These are phyloP conservation scores for Leptographium lundbergii DNA, from an alignment of 2,329 filamentous ascomycete species.

Conservation along the genomic window DNA sequence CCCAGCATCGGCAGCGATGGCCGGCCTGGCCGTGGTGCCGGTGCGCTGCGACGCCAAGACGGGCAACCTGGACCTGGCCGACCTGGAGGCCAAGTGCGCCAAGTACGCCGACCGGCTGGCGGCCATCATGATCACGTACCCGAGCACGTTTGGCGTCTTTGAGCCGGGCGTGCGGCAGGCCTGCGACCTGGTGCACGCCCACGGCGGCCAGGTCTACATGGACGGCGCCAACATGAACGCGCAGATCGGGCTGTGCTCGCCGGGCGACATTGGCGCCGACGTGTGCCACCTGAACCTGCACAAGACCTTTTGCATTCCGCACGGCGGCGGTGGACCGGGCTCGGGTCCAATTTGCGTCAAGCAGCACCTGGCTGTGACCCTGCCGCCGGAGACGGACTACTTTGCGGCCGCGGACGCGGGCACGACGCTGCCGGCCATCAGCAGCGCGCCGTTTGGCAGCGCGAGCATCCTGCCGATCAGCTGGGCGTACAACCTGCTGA, in stretches of 20 bases:
- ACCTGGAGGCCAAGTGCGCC: slow-evolving; percentile 79
- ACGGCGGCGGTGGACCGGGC: slow-evolving; percentile 86
- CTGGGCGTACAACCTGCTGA: slow-evolving; percentile 91
- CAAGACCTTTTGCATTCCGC: slow-evolving; percentile 98
- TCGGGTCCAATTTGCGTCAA: slow-evolving; percentile 92
- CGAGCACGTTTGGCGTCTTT: slow-evolving; percentile 88
- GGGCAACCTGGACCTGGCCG: slow-evolving; percentile 77
- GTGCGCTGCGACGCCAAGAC: slow-evolving; percentile 82
- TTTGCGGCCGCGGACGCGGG: slow-evolving; percentile 1
- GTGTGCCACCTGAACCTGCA: slow-evolving; percentile 96
- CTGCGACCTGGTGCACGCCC: slow-evolving; percentile 71
- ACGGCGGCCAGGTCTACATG: slow-evolving; percentile 96
- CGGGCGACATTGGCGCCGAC: slow-evolving; percentile 88
- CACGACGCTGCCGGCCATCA: slow-evolving; percentile 42
- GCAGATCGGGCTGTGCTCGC: slow-evolving; percentile 89
- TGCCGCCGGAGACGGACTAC: slow-evolving; percentile 37
- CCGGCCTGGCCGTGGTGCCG: slow-evolving; percentile 84
- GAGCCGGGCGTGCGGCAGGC: slow-evolving; percentile 80
- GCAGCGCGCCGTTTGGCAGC: slow-evolving; percentile 74
- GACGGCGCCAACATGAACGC: slow-evolving; percentile 98
- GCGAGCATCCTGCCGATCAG: slow-evolving; percentile 89
- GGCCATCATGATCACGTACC: slow-evolving; percentile 95
- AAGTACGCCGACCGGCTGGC: slow-evolving; percentile 76
- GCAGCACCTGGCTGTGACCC: slow-evolving; percentile 60
- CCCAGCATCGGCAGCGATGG: slow-evolving; percentile 89